Base-by-base conservation (phyloP, 208 protist genomes). In the Chromosphaera perkinsii region DNA sequence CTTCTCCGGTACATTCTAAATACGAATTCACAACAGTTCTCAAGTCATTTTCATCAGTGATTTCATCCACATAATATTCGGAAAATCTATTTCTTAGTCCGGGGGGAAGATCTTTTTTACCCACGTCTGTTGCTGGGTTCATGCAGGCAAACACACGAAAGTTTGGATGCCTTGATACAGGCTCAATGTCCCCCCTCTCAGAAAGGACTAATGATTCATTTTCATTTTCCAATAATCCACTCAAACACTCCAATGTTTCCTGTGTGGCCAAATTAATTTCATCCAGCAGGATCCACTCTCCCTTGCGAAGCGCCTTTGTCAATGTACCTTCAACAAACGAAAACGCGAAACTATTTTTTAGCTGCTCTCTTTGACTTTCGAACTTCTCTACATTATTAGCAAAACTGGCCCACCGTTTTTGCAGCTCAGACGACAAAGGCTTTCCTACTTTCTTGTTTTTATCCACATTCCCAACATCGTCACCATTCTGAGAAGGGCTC, bases 111-210 rank as follows among this genome's bases (percentile, higher is more conserved):
- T 98, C 92, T 72, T 96, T 96, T 78, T 99, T 99, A 37, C 98
- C 97, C 29, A 97, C 91, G 77, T 99, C 98, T 4, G 95, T 99
- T 10, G 96, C 78, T 22, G 94, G 97, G 78, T 99, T 99, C 97
- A 99, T 99, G 78, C 95, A 97, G 7, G 94, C 97, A 76, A 99
- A 99, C 0, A 99, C 78, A 26, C 72, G 68, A 78, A 99, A 99
- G 68, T 98, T 91, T 22, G 90, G 87, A 80, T 99, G 95, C 31
- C 86, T 69, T 52, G 31, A 29, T n/a, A 97, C 62, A 31, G 76
- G 75, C 10, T 79, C 74, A 3, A 81, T 55, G 9, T 91, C 84
- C 36, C 91, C 91, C 26, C 66, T 51, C 45, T 96, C 91, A 10
- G 74, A 87, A 5, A 96, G 72, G 3, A 71, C 69, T 0, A 95